phyloP scores from a whole-genome alignment of 1,139 yeast genomes.

The Nakaseomyces sp. region DNA sequence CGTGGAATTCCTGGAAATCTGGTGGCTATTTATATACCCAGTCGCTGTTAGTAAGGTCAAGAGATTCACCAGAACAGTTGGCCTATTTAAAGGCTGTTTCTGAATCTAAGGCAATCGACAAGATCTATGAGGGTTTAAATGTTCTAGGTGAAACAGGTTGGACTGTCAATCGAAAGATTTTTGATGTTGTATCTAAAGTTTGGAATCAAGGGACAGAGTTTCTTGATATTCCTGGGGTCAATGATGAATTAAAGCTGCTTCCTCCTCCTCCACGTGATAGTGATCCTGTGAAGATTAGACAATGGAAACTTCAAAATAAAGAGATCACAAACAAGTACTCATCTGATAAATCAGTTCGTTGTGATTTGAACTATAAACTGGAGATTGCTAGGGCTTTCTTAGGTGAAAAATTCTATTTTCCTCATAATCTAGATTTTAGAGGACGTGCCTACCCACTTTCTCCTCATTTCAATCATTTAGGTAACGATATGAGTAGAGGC shows the following conservation, averaged over 20 bases:
- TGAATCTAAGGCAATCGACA: slow-evolving; percentile 52
- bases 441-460: slow-evolving; percentile 95
- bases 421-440: slow-evolving; percentile 89
- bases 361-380: slow-evolving; percentile 85
- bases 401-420: slow-evolving; percentile 85
- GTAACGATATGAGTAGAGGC: slow-evolving; percentile 85
- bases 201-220: slow-evolving; percentile 85
- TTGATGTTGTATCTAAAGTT: slow-evolving; percentile 58
- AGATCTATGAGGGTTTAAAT: slow-evolving; percentile 73
- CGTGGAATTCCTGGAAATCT: slow-evolving; percentile 71
- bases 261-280: slow-evolving; percentile 54
- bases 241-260: slow-evolving; percentile 49
- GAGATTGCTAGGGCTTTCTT: slow-evolving; percentile 91
- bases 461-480: slow-evolving; percentile 72
- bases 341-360: slow-evolving; percentile 72
- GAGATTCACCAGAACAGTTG: slow-evolving; percentile 79
- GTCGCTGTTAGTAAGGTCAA: slow-evolving; percentile 60
- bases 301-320: slow-evolving; percentile 57
- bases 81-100: slow-evolving; percentile 86
- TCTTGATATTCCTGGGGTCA: slow-evolving; percentile 68
- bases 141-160: slow-evolving; percentile 85
- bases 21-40: slow-evolving; percentile 78
- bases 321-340: slow-evolving; percentile 52
- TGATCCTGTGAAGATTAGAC: slow-evolving; percentile 64
- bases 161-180: slow-evolving; percentile 74